A percentile compares a stretch with the other conserved stretches of the same genome.
Conservation (phyloP, 176 grass and related monocot species). For the Lolium perenne region DNA sequence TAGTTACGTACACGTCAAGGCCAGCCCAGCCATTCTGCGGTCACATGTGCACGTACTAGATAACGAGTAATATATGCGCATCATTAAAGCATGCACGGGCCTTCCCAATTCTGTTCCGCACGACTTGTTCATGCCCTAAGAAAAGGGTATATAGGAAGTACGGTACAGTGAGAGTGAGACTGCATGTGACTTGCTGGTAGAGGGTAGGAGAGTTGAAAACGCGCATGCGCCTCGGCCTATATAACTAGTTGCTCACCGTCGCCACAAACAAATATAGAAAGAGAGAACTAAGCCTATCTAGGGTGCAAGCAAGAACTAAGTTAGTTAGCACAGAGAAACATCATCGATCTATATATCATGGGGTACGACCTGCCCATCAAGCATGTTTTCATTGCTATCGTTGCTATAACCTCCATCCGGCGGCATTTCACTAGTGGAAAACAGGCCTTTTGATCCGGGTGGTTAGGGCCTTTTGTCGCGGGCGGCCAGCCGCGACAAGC, state of each 20-base stretch:
- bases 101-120: too few relatives aligned
- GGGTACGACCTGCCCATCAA: neutral
- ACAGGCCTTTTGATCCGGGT: too few relatives aligned
- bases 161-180: neutral
- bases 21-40: too few relatives aligned
- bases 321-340: neutral
- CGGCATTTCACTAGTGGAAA: too few relatives aligned
- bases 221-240: neutral
- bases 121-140: too few relatives aligned
- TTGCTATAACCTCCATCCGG: neutral
- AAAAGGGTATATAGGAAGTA: too few relatives aligned
- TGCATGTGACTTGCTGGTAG: neutral
- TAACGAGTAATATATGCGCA: too few relatives aligned
- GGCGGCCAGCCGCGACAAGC: too few relatives aligned
- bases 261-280: neutral
- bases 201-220: neutral
- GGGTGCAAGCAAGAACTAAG: neutral
- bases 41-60: too few relatives aligned
- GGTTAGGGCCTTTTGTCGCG: too few relatives aligned
- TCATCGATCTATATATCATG: neutral
- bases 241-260: neutral
- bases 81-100: too few relatives aligned
- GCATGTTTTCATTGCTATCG: neutral
- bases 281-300: neutral
- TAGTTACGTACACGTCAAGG: too few relatives aligned